Conservation (phyloP, 768 basidiomycete species). For the Hydnum rufescens region DNA sequence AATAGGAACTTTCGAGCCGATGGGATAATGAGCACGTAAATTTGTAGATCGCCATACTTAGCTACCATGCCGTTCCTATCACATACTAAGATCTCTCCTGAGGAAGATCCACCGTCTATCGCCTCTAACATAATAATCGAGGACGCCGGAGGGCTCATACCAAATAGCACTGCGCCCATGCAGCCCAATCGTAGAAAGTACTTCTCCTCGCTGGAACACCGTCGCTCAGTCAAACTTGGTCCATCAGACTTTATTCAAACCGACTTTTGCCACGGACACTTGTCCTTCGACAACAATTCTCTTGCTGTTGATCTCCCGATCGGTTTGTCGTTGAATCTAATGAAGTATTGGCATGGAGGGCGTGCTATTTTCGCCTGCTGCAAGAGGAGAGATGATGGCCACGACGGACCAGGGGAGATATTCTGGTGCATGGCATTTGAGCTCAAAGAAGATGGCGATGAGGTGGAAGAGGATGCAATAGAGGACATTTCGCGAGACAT, state of each 20-base stretch:
- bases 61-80: conserved; percentile 64
- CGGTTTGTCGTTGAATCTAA: conserved; percentile 62
- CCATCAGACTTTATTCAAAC: conserved; percentile 48
- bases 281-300: conserved; percentile 42
- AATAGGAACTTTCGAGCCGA: no score
- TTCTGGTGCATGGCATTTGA: conserved; percentile 8
- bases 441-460: background rate
- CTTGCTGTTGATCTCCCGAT: conserved; percentile 61
- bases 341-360: conserved; percentile 87
- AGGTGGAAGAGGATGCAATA: background rate
- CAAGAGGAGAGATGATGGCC: conserved; percentile 22
- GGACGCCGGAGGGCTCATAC: conserved; percentile 12
- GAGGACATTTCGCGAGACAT: conserved; percentile 3
- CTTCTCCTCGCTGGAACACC: conserved; percentile 36
- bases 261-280: conserved; percentile 78
- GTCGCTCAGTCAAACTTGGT: conserved; percentile 40
- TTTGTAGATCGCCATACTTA: conserved; percentile 50
- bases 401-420: conserved; percentile 7
- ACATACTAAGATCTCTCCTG: conserved; percentile 24
- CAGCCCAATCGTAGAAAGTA: background rate
- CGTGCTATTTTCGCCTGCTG: conserved; percentile 79
- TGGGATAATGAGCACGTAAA: background rate
- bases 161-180: conserved; percentile 26
- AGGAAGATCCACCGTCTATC: background rate
- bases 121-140: background rate